These are phyloP conservation scores for Oropetium thomaeum DNA, from an alignment of 176 grass and related monocot genomes.

Conservation along the genomic window DNA sequence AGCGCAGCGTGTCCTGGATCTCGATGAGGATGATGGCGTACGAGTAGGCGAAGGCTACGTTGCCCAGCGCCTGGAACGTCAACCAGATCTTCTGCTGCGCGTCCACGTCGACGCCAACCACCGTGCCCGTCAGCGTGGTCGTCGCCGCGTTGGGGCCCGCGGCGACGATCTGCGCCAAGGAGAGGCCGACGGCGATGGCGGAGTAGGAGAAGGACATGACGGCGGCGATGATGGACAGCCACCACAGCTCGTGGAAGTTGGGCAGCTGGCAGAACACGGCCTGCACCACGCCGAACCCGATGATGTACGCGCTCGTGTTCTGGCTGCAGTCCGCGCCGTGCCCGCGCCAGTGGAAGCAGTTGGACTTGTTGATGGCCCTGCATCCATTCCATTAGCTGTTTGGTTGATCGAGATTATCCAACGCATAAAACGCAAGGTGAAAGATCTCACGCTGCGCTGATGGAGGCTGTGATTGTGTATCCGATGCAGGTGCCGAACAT, in stretches of 20 bases:
- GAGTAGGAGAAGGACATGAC: constrained; percentile 82
- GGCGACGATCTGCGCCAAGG: constrained; percentile 38
- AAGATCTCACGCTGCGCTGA: constrained; percentile 52
- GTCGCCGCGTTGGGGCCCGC: constrained; percentile 31
- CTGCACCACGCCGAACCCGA: constrained; percentile 70
- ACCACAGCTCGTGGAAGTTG: constrained; percentile 79
- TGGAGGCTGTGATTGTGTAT: constrained; percentile 85
- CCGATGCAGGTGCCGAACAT: constrained; percentile 76
- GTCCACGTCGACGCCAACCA: constrained; percentile 68
- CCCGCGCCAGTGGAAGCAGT: constrained; percentile 61
- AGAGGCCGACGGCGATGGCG: constrained; percentile 61
- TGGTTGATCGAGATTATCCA: no score
- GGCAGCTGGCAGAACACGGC: constrained; percentile 68
- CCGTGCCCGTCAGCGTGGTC: constrained; percentile 59
- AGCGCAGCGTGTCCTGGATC: constrained; percentile 88
- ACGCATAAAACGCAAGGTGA: no score
- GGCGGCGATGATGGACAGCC: constrained; percentile 76
- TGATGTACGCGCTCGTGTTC: constrained; percentile 57
- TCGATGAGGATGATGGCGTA: constrained; percentile 86
- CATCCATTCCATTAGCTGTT: not conserved
- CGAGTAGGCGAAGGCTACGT: constrained; percentile 90
- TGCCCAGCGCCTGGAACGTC: constrained; percentile 74
- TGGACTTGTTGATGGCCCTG: constrained; percentile 70
- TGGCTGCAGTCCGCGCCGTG: constrained; percentile 59
- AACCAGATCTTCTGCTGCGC: constrained; percentile 66